Base-by-base conservation (phyloP, 208 protist species). In the Trypanosoma theileri region DNA sequence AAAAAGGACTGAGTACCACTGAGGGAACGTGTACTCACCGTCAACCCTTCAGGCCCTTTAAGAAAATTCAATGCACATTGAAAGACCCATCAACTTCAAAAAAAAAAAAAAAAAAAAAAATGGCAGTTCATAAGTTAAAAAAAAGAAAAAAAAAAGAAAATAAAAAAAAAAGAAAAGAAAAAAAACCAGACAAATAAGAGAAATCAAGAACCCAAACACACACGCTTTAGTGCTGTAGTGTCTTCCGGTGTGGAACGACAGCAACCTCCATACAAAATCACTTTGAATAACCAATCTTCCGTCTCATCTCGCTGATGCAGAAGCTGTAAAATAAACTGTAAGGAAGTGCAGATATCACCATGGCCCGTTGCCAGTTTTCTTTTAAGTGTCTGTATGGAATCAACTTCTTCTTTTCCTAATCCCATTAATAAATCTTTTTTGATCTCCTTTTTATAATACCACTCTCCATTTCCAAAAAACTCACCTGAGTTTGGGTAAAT, bases 181-280 rank as follows among this genome's bases (percentile, higher is more conserved):
- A 35, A 35, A 1, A 35, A 35, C 6, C 28, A 35, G 28, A 6
- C 28, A 35, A 35, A 35, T 8, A 35, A 35, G 28, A 35, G 6
- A 35, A 35, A 1, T 35, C 28, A 35, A 35, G 1, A 35, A 35
- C 4, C 28, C 6, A 6, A 35, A 35, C 28, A 22, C 21, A 61
- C 11, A 24, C 13, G 14, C 2, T 57, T 62, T 45, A 73, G 42
- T 16, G 24, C 22, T 12, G 42, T 9, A 35, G 66, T 73, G 51
- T 73, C 68, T 10, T 66, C 59, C 35, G 68, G 58, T 17, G 31
- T 67, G 4, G 68, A 73, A 21, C 68, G 59, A 51, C 68, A 73
- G 40, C 68, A 73, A 13, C 24, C 68, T 4, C 68, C 68, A 31
- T 35, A 66, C 16, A 73, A 21, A n/a, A 73, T 22, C 26, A 64